phyloP scores from a whole-genome alignment of 139 green algal species.

The Picochlorum sp. region DNA sequence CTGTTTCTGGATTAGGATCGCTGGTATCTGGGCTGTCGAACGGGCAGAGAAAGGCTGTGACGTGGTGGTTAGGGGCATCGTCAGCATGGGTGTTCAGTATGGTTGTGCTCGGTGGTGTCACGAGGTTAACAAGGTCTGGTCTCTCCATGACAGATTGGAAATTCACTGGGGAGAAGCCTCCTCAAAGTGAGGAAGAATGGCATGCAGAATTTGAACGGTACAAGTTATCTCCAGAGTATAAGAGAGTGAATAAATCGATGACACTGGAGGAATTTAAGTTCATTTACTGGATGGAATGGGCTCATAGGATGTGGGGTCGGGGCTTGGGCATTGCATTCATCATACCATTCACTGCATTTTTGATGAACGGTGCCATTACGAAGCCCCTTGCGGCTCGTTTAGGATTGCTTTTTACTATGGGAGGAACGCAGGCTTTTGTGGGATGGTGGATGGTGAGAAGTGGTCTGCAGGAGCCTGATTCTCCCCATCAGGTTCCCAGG shows the following conservation, averaged over 20 bases:
- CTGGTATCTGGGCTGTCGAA: conserved; percentile 8
- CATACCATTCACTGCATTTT: conserved; percentile 75
- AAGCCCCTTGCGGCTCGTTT: conserved; percentile 60
- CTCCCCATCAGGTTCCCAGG: conserved; percentile 59
- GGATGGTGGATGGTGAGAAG: conserved; percentile 98
- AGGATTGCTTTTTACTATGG: conserved; percentile 80
- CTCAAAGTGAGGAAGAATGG: conserved; percentile 63
- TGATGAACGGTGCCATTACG: conserved; percentile 56
- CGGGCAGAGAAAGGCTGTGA: conserved; percentile 34
- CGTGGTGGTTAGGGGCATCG: conserved; percentile 72
- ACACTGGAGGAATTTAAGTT: conserved; percentile 97
- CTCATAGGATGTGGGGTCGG: conserved; percentile 87
- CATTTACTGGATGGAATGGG: conserved; percentile 99
- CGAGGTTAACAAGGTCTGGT: conserved; percentile 87
- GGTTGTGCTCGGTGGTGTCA: conserved; percentile 94
- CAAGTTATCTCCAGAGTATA: conserved; percentile 80
- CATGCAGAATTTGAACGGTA: conserved; percentile 89
- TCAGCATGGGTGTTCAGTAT: conserved; percentile 87
- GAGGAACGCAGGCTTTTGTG: conserved; percentile 83
- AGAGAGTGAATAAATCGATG: conserved; percentile 79
- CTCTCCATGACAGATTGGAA: conserved; percentile 99
- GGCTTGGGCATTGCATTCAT: conserved; percentile 70
- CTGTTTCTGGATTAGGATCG: neutral
- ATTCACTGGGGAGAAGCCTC: conserved; percentile 78
- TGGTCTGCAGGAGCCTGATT: conserved; percentile 47